phyloP scores from a whole-genome alignment of 192 early-diverging fungal genomes.

The Cetraspora pellucida region DNA sequence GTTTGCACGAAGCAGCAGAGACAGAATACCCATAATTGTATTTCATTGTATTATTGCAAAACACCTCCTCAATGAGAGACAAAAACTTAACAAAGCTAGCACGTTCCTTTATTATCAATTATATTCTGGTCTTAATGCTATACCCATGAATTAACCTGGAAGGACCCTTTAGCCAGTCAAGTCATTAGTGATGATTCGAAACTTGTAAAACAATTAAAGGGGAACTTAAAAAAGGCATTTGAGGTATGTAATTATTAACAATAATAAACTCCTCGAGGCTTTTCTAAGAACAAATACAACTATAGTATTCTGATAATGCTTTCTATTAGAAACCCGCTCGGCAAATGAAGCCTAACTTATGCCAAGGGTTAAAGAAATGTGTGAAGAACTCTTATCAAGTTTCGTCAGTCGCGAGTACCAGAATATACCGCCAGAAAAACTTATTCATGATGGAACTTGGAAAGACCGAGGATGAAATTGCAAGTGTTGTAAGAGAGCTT shows the following conservation, averaged over 20 bases:
- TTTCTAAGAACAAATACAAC: no score
- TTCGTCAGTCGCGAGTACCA: not conserved
- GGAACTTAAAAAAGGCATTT: slow-evolving; percentile 2
- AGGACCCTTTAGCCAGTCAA: not conserved
- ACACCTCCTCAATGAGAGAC: no score
- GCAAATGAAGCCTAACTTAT: not conserved
- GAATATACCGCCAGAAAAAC: not conserved
- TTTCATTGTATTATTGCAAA: no score
- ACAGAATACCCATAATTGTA: no score
- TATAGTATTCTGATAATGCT: no score
- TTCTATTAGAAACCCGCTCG: no score
- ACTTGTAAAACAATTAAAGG: not conserved
- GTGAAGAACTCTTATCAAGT: not conserved
- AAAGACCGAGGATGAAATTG: not conserved
- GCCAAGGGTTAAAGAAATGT: not conserved
- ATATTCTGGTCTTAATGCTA: not conserved
- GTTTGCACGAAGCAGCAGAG: no score
- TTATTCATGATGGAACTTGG: not conserved
- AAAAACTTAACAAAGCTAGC: not conserved
- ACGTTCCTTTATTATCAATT: not conserved
- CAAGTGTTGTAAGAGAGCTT: no score
- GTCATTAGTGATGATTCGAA: not conserved
- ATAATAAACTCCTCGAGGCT: not conserved
- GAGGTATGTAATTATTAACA: not conserved
- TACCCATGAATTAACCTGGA: not conserved